Evolutionary conservation across 495 filamentous ascomycete genomes (phyloP).

Genomic region (Elaphomyces granulatus): DNA sequence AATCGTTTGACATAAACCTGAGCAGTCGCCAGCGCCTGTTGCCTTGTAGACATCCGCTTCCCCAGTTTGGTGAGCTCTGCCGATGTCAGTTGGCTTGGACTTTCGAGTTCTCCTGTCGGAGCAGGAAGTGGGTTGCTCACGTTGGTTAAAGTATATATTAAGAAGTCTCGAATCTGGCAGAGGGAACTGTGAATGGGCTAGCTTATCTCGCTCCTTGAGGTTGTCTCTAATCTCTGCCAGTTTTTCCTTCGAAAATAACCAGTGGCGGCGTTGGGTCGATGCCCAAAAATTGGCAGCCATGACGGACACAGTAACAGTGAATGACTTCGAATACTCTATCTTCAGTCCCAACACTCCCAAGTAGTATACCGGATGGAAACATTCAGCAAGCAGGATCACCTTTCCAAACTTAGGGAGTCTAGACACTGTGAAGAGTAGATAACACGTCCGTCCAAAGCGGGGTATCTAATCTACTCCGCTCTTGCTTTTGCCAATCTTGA

Average conservation of each 20-base stretch:
- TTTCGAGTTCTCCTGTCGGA: too few species aligned
- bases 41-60: conserved; percentile 59
- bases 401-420: too few species aligned
- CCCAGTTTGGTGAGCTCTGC: conserved; percentile 71
- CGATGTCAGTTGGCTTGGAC: background rate
- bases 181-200: conserved; percentile 58
- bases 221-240: conserved; percentile 56
- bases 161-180: conserved; percentile 69
- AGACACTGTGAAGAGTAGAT: too few species aligned
- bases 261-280: conserved; percentile 76
- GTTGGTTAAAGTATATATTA: conserved; percentile 84
- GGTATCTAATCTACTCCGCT: too few species aligned
- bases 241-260: conserved; percentile 75
- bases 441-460: too few species aligned
- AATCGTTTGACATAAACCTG: conserved; percentile 90
- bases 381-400: too few species aligned
- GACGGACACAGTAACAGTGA: too few species aligned
- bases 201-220: conserved; percentile 58
- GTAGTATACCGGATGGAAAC: too few species aligned
- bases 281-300: conserved; percentile 99
- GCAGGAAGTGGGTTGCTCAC: conserved; percentile 33
- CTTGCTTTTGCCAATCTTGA: too few species aligned
- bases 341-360: background rate
- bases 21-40: conserved; percentile 88
- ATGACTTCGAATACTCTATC: background rate